These are phyloP conservation scores for Cryptococcus sp. DNA, from an alignment of 1,284 basidiomycete species.

Conservation along the genomic window DNA sequence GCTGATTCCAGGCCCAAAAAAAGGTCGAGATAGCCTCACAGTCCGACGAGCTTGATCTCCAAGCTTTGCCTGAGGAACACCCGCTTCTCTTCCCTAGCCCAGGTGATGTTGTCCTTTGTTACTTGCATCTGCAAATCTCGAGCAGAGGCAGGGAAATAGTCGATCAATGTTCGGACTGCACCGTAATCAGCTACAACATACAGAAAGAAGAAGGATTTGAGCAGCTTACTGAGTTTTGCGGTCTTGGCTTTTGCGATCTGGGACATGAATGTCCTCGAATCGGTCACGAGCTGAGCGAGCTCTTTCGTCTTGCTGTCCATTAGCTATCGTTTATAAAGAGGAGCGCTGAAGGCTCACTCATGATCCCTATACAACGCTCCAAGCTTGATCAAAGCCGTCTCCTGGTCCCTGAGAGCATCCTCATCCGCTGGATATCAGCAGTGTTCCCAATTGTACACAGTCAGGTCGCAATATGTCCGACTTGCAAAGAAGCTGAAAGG, in stretches of 20 bases:
- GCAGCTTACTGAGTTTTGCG: slow-evolving; percentile 78
- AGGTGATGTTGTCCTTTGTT: slow-evolving; percentile 82
- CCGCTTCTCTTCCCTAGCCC: slow-evolving; percentile 87
- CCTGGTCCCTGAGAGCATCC: slow-evolving; percentile 69
- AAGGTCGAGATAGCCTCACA: slow-evolving; percentile 54
- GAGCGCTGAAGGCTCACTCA: slow-evolving; percentile 53
- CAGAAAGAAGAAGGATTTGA: no score
- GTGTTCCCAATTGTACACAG: no score
- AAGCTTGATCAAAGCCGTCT: slow-evolving; percentile 76
- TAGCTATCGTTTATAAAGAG: not conserved
- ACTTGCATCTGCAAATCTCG: slow-evolving; percentile 77
- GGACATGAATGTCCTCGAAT: slow-evolving; percentile 85
- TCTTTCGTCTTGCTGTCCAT: slow-evolving; percentile 68
- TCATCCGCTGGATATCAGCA: slow-evolving; percentile 48
- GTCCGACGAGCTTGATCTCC: slow-evolving; percentile 78
- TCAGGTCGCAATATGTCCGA: no score
- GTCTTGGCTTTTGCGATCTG: slow-evolving; percentile 97
- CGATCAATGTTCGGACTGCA: slow-evolving; percentile 82
- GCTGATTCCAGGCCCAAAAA: not conserved
- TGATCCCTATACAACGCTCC: slow-evolving; percentile 83
- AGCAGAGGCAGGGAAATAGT: slow-evolving; percentile 75
- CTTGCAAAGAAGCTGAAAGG: no score
- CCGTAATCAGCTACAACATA: no score
- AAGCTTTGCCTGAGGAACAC: slow-evolving; percentile 94
- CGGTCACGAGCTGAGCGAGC: slow-evolving; percentile 78